A percentile compares a stretch with the other conserved stretches of the same genome.
Evolutionary conservation across 371 early-diverging fungal genomes (phyloP).

Genomic region (Mucor indicus): DNA sequence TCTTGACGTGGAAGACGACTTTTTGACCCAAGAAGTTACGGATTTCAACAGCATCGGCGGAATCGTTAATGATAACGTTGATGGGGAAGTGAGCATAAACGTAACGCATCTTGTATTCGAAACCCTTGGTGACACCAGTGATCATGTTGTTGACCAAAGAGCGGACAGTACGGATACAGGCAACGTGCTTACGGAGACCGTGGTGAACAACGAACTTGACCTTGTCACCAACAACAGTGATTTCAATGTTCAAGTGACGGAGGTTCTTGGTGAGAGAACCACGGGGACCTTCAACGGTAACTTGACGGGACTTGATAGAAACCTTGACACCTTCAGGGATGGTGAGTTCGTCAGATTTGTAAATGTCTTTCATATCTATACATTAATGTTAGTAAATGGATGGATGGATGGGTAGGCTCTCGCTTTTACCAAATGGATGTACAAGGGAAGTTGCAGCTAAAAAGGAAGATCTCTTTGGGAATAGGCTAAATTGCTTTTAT

Average conservation of each 20-base stretch:
- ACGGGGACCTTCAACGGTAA: slow-evolving; percentile 85
- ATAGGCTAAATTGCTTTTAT: too few species aligned
- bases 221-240: slow-evolving; percentile 48
- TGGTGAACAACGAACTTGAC: slow-evolving; percentile 94
- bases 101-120: slow-evolving; percentile 99
- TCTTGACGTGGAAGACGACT: slow-evolving; percentile 84
- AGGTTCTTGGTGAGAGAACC: slow-evolving; percentile 91
- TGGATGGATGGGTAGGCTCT: background rate
- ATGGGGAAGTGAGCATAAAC: slow-evolving; percentile 99
- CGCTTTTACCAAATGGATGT: slow-evolving; percentile 18
- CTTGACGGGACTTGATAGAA: slow-evolving; percentile 72
- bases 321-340: slow-evolving; percentile 81
- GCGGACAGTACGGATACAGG: slow-evolving; percentile 97
- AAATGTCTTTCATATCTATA: slow-evolving; percentile 76
- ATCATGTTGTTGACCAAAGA: slow-evolving; percentile 98
- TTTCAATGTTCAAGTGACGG: slow-evolving; percentile 93
- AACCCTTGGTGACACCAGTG: slow-evolving; percentile 98
- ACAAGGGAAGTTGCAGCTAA: slow-evolving; percentile 17
- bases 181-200: slow-evolving; percentile 97
- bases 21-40: slow-evolving; percentile 99
- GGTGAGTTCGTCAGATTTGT: slow-evolving; percentile 77
- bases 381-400: background rate
- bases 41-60: slow-evolving; percentile 88
- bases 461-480: too few species aligned
- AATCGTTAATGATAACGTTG: slow-evolving; percentile 90